phyloP scores from a whole-genome alignment of 1,284 basidiomycete genomes.

The Sanguinoderma infundibulare region DNA sequence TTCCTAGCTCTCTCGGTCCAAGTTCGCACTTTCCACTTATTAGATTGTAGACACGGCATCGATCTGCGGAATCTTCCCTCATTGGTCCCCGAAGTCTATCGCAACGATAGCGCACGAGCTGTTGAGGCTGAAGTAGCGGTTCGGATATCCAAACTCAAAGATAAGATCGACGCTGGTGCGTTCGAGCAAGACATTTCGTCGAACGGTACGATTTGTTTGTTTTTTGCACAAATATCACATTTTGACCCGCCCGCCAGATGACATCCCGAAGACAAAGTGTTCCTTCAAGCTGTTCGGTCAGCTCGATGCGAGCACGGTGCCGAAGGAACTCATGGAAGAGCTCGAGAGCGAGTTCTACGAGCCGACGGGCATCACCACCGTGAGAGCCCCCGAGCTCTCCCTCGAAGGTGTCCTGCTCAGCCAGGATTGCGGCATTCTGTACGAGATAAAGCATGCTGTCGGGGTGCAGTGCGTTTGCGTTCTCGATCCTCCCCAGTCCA shows the following conservation, averaged over 20 bases:
- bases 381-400: slow-evolving; percentile 55
- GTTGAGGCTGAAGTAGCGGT: slow-evolving; percentile 69
- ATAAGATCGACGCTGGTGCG: slow-evolving; percentile 65
- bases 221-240: background rate
- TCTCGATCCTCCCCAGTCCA: too few species aligned
- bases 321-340: slow-evolving; percentile 61
- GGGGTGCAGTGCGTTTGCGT: slow-evolving; percentile 62
- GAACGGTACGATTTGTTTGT: slow-evolving; percentile 10
- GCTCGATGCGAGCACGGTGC: slow-evolving; percentile 54
- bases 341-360: slow-evolving; percentile 72
- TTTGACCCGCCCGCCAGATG: slow-evolving; percentile 39
- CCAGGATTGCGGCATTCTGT: slow-evolving; percentile 77
- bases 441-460: slow-evolving; percentile 65
- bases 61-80: slow-evolving; percentile 73
- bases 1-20: slow-evolving; percentile 3
- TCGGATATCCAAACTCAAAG: slow-evolving; percentile 61
- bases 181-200: slow-evolving; percentile 46
- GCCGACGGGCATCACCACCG: slow-evolving; percentile 71
- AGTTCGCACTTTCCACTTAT: background rate
- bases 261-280: slow-evolving; percentile 57
- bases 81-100: slow-evolving; percentile 56
- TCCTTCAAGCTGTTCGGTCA: slow-evolving; percentile 70
- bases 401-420: slow-evolving; percentile 74
- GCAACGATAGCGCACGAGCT: slow-evolving; percentile 66
- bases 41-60: slow-evolving; percentile 50